Evolutionary conservation across 176 grass and related monocot genomes (phyloP).

Genomic region (Panicum miliaceum): DNA sequence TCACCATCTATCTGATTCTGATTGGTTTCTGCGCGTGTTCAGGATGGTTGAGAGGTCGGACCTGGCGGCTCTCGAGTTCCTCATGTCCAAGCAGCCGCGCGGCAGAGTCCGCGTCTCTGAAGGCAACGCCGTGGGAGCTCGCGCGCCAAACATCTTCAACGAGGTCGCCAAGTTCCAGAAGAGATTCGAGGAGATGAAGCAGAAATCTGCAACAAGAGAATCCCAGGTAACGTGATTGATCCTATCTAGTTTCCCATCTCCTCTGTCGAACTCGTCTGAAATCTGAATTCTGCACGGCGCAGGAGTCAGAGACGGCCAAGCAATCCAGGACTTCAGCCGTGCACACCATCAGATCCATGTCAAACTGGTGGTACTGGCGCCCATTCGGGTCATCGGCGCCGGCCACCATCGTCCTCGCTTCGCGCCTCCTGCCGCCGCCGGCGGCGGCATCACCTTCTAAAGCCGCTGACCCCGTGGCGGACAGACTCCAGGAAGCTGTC

Average conservation of each 20-base stretch:
- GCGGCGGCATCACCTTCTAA: constrained; percentile 15
- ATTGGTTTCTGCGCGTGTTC: background rate
- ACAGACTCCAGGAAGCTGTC: constrained; percentile 69
- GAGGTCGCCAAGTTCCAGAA: constrained; percentile 78
- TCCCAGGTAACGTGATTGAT: constrained; percentile 55
- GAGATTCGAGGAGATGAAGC: constrained; percentile 65
- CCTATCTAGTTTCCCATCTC: background rate
- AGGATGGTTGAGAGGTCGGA: constrained; percentile 81
- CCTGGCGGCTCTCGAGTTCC: constrained; percentile 83
- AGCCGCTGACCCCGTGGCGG: constrained; percentile 26
- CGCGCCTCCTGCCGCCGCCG: constrained; percentile 41
- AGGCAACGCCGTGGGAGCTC: constrained; percentile 60
- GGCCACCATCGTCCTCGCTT: constrained; percentile 34
- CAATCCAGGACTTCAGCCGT: constrained; percentile 66
- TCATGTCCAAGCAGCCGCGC: constrained; percentile 92
- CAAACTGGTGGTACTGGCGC: constrained; percentile 86
- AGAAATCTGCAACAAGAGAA: constrained; percentile 60
- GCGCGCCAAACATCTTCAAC: constrained; percentile 71
- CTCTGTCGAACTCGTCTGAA: constrained; percentile 2
- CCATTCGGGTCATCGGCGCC: constrained; percentile 51
- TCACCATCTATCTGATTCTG: background rate
- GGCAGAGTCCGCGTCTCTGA: constrained; percentile 78
- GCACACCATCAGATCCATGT: constrained; percentile 77
- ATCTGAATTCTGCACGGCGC: constrained; percentile 7
- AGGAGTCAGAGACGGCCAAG: constrained; percentile 58